phyloP scores from a whole-genome alignment of 2,329 filamentous ascomycete genomes.

The Geosmithia morbida region DNA sequence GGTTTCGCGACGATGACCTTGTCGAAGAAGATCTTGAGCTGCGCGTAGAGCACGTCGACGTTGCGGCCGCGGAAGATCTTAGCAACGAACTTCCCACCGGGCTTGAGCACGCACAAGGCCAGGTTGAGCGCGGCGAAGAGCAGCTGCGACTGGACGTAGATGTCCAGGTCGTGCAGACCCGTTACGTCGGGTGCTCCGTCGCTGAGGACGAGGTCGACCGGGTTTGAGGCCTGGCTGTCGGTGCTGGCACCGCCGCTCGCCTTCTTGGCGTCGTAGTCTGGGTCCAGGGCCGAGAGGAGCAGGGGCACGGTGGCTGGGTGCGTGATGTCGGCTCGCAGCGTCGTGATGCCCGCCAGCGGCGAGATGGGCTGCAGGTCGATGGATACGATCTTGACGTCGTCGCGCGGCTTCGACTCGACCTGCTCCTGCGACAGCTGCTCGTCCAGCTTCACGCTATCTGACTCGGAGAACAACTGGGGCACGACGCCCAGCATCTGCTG shows the following conservation, averaged over 20 bases:
- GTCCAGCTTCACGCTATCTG: conserved; percentile 6
- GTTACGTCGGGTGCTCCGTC: conserved; percentile 96
- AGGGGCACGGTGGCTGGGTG: conserved; percentile 90
- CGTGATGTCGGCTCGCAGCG: conserved; percentile 88
- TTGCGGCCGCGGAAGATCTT: conserved; percentile 95
- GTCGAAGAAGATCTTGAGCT: conserved; percentile 81
- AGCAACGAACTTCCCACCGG: conserved; percentile 90
- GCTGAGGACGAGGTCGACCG: conserved; percentile 85
- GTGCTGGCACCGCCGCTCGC: conserved; percentile 3
- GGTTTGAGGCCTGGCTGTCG: conserved; percentile 40
- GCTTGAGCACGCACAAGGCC: conserved; percentile 79
- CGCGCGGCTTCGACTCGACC: conserved; percentile 27
- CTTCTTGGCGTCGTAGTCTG: conserved; percentile 36
- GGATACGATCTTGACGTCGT: conserved; percentile 83
- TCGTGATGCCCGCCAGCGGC: conserved; percentile 82
- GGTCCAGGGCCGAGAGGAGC: conserved; percentile 71
- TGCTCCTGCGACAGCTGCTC: conserved; percentile 7
- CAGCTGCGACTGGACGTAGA: conserved; percentile 92
- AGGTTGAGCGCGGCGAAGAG: conserved; percentile 90
- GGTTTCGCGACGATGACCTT: conserved; percentile 86
- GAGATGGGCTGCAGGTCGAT: conserved; percentile 96
- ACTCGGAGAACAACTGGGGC: conserved; percentile 12
- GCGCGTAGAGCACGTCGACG: conserved; percentile 89
- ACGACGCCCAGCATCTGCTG: conserved; percentile 44
- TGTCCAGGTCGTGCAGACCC: conserved; percentile 90